Conservation (phyloP, 257 asterid genomes). For the Ocimum tenuiflorum region DNA sequence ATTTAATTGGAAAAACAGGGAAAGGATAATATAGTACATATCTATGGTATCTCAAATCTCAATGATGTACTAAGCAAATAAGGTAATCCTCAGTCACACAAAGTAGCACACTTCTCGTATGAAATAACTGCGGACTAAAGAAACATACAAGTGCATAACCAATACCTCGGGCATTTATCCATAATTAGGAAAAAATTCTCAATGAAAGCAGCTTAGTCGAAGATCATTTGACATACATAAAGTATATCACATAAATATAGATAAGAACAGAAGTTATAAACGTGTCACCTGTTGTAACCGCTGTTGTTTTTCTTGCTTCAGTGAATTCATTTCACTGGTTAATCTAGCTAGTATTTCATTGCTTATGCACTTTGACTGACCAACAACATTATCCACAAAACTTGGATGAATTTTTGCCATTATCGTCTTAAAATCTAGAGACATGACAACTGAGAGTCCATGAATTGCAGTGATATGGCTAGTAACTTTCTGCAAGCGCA, state of each 20-base stretch:
- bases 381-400: constrained; percentile 33
- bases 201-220: not conserved
- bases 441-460: constrained; percentile 57
- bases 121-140: not conserved
- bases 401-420: constrained; percentile 61
- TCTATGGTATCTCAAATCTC: not conserved
- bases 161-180: not conserved
- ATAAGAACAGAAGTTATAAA: not conserved
- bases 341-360: constrained; percentile 63
- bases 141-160: not conserved
- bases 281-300: constrained; percentile 42
- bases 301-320: constrained; percentile 59
- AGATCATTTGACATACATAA: not conserved
- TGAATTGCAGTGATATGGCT: constrained; percentile 41
- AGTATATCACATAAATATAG: not conserved
- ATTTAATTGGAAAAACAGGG: no score
- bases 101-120: no score
- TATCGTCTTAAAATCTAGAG: constrained; percentile 53
- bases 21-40: no score
- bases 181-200: not conserved
- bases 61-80: no score
- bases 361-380: constrained; percentile 60
- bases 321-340: constrained; percentile 44
- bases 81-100: no score
- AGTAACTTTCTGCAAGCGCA: constrained; percentile 58